These are phyloP conservation scores for Wickerhamomyces pijperi DNA, from an alignment of 805 yeast species.

Conservation along the genomic window DNA sequence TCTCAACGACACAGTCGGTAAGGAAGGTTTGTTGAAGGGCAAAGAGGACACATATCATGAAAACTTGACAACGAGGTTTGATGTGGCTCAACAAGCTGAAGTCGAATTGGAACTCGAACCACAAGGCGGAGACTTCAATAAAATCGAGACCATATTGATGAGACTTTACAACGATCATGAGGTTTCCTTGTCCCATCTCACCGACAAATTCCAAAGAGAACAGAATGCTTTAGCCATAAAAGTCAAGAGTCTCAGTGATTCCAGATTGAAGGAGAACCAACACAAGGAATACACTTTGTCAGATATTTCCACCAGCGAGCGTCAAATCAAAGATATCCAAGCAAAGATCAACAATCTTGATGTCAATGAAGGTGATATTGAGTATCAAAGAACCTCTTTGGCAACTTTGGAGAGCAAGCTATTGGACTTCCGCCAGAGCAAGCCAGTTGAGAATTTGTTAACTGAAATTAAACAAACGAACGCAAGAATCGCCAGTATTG, in stretches of 20 bases:
- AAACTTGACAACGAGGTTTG: slow-evolving; percentile 13
- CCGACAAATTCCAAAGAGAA: slow-evolving; percentile 5
- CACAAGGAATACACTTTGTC: slow-evolving; percentile 27
- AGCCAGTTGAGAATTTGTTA: slow-evolving; percentile 20
- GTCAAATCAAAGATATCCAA: slow-evolving; percentile 27
- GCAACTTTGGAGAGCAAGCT: slow-evolving; percentile 26
- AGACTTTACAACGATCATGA: slow-evolving; percentile 2
- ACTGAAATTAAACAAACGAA: slow-evolving; percentile 27
- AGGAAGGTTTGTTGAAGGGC: slow-evolving; percentile 46
- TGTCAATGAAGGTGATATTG: slow-evolving; percentile 36
- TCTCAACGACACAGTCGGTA: slow-evolving; percentile 28
- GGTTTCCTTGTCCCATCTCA: slow-evolving; percentile 4
- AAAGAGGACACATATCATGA: slow-evolving; percentile 25
- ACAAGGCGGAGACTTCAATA: slow-evolving; percentile 1
- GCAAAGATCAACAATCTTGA: slow-evolving; percentile 26
- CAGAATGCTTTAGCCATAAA: slow-evolving; percentile 11
- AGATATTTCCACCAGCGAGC: slow-evolving; percentile 27
- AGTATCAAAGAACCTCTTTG: slow-evolving; percentile 32
- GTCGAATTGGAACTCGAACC: not conserved
- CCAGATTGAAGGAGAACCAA: slow-evolving; percentile 32
- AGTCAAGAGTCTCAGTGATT: slow-evolving; percentile 15
- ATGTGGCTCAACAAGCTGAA: slow-evolving; percentile 4
- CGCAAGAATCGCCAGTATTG: slow-evolving; percentile 24
- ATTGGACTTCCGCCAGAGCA: slow-evolving; percentile 18
- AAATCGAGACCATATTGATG: slow-evolving; percentile 1